Evolutionary conservation across 2,329 filamentous ascomycete genomes (phyloP).

Genomic region (Catunica adiposa): DNA sequence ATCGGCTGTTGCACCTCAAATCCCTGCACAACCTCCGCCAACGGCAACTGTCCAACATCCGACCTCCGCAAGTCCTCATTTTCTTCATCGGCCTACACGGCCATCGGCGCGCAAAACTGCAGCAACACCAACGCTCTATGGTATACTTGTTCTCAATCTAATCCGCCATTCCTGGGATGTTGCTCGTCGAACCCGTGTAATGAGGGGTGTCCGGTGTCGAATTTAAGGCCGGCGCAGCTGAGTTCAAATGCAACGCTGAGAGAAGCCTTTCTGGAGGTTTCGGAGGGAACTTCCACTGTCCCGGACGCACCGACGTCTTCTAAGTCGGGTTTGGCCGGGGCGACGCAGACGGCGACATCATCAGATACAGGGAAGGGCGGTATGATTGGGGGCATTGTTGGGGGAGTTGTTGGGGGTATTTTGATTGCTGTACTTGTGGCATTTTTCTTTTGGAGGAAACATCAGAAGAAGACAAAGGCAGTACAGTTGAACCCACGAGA

Average conservation of each 20-base stretch:
- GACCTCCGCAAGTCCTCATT: conserved; percentile 20
- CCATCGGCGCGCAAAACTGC: conserved; percentile 22
- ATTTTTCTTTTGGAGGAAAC: background rate
- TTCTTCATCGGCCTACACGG: conserved; percentile 16
- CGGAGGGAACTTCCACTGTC: background rate
- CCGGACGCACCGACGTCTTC: background rate
- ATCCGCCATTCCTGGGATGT: conserved; percentile 25
- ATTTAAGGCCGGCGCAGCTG: conserved; percentile 18
- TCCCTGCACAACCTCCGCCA: conserved; percentile 20
- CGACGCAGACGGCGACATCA: background rate
- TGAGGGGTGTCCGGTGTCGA: conserved; percentile 17
- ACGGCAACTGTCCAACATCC: conserved; percentile 21
- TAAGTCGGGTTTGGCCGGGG: background rate
- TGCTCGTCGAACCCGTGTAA: conserved; percentile 23
- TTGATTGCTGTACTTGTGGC: background rate
- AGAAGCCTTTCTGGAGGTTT: conserved; percentile 13
- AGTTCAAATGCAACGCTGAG: conserved; percentile 15
- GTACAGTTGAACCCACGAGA: background rate
- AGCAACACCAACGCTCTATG: conserved; percentile 18
- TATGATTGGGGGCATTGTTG: conserved; percentile 17
- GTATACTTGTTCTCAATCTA: conserved; percentile 21
- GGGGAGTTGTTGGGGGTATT: conserved; percentile 11
- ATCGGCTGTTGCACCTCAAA: conserved; percentile 26
- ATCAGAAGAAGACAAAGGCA: background rate
- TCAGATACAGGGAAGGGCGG: conserved; percentile 9